These are phyloP conservation scores for Aspergillus amoenus DNA, from an alignment of 2,329 filamentous ascomycete genomes.

Conservation along the genomic window DNA sequence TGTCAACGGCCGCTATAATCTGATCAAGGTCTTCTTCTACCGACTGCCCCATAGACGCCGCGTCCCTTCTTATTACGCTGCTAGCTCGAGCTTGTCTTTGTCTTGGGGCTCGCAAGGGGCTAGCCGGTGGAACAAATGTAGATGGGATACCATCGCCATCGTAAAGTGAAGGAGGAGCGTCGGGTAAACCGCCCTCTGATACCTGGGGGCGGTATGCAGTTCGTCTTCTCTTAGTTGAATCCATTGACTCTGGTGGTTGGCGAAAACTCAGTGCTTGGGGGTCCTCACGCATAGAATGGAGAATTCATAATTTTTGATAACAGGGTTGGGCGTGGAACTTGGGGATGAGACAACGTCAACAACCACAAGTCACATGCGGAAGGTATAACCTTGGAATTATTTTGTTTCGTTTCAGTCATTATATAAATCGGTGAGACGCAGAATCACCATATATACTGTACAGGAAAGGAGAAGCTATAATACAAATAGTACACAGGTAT, in stretches of 20 bases:
- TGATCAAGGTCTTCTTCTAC: constrained; percentile 60
- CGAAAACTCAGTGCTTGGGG: neutral
- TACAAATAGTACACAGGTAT: constrained; percentile 17
- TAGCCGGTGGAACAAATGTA: neutral
- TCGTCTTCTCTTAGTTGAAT: constrained; percentile 13
- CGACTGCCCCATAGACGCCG: constrained; percentile 33
- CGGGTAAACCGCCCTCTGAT: constrained; percentile 1
- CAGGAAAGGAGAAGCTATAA: constrained; percentile 14
- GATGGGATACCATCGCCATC: neutral
- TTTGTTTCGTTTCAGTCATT: neutral
- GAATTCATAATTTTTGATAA: neutral
- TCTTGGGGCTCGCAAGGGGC: constrained; percentile 7
- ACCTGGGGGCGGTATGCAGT: neutral
- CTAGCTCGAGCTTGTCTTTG: constrained; percentile 12
- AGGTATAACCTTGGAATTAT: neutral
- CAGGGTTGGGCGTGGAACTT: neutral
- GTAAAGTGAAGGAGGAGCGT: neutral
- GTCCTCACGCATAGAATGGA: neutral
- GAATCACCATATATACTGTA: constrained; percentile 8
- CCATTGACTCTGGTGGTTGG: constrained; percentile 1
- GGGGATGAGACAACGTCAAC: neutral
- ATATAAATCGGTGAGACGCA: neutral
- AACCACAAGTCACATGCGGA: neutral
- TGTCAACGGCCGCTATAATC: constrained; percentile 76
- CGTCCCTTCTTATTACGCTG: constrained; percentile 6